Evolutionary conservation across 2,329 filamentous ascomycete species (phyloP), one percentile per base, ranked within the genome.

Genomic region (Apiospora arundinis): DNA sequence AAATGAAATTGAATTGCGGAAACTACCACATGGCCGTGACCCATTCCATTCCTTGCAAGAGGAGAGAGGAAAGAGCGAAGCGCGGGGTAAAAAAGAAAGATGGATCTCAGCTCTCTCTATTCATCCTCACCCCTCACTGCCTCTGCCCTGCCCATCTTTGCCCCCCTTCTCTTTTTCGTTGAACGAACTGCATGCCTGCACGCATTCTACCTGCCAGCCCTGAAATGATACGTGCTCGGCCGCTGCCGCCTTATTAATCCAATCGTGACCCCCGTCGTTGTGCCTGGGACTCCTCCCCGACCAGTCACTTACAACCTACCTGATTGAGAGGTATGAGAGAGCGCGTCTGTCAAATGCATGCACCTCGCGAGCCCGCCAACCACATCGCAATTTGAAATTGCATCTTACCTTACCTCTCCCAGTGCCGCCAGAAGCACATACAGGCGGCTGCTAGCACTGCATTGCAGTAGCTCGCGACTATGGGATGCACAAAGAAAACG

Each of bases 31-130:
- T 56, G 25, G 25, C 49, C 48, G 25, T 8, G 25, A 42, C 40
- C 40, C 40, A 42, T 42, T 56, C 23, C 25, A 32, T 32, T 32
- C 28, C 49, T 28, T 56, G 49, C 49, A 32, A 25, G 25, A 25
- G 1, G 8, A 56, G 11, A 32, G 40, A 42, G 49, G 25, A 8
- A 4, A 56, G 11, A 32, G 16, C 14, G 42, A 37, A 37, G 52
- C 52, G 52, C 52, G 52, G 52, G 52, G 52, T 60, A 60, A 28
- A 37, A 60, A 60, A 37, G 52, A 60, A 60, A 60, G 52, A 60
- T 60, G 28, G 28, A 60, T 56, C 49, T 8, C 28, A 60, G 32
- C 49, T 8, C 28, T 56, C 49, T 16, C 8, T 42, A 14, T 42
- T 42, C 49, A 25, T 25, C 23, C 46, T n/a, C 49, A 18, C 49